phyloP scores from a whole-genome alignment of 2,329 filamentous ascomycete species.

The Cladophialophora yegresii region DNA sequence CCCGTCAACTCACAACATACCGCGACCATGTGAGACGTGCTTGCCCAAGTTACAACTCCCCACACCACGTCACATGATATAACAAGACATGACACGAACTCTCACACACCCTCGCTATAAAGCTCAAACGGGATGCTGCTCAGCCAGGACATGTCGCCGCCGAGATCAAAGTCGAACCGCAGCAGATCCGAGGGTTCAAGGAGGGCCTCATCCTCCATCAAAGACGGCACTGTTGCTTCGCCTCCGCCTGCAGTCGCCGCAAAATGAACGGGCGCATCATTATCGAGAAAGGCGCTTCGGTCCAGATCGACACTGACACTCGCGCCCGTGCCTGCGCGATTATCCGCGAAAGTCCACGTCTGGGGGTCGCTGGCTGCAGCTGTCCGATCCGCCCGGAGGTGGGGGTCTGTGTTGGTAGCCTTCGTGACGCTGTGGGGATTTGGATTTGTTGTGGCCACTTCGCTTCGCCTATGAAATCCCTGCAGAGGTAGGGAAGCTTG shows the following conservation, averaged over 20 bases:
- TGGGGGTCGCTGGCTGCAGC: neutral
- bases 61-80: neutral
- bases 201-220: neutral
- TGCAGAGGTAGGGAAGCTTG: no score
- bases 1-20: neutral
- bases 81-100: neutral
- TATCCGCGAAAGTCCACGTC: neutral
- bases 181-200: slow-evolving; percentile 8
- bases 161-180: slow-evolving; percentile 12
- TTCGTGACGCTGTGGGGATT: neutral
- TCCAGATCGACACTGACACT: neutral
- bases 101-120: neutral
- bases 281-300: neutral
- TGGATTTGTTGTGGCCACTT: neutral
- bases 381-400: no score
- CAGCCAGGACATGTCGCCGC: slow-evolving; percentile 20
- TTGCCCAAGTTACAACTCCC: no score
- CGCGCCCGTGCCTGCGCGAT: neutral
- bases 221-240: neutral
- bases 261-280: neutral
- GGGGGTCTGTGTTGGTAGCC: neutral
- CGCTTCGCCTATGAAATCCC: neutral
- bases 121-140: slow-evolving; percentile 18
- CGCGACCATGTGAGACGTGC: no score
- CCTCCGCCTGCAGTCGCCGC: neutral